These are phyloP conservation scores for Trichocomaceae sp. DNA, from an alignment of 2,329 filamentous ascomycete species.

Conservation along the genomic window DNA sequence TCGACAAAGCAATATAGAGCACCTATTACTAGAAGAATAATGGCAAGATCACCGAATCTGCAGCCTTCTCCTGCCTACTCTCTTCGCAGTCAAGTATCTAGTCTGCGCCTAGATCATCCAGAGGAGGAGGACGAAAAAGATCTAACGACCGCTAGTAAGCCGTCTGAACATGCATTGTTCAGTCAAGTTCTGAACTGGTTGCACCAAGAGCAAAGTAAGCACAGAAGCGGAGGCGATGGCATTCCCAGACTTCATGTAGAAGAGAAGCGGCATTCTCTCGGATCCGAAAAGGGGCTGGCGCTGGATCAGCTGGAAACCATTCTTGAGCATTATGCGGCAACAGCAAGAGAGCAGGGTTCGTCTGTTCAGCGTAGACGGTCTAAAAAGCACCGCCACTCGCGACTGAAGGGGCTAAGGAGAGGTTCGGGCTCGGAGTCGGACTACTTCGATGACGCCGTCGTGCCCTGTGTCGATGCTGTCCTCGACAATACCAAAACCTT, in stretches of 20 bases:
- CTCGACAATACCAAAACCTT: conserved; percentile 89
- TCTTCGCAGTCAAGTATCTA: conserved; percentile 23
- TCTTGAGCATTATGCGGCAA: conserved; percentile 35
- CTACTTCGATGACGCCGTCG: conserved; percentile 71
- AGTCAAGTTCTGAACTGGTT: conserved; percentile 78
- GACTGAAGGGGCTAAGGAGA: conserved; percentile 30
- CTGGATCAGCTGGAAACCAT: conserved; percentile 78
- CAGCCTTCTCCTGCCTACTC: conserved; percentile 19
- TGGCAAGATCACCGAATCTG: conserved; percentile 21
- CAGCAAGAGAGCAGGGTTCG: conserved; percentile 23
- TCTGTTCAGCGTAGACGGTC: conserved; percentile 20
- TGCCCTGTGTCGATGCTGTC: conserved; percentile 75
- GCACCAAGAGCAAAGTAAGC: conserved; percentile 67
- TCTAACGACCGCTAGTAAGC: conserved; percentile 12
- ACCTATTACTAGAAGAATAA: conserved; percentile 22
- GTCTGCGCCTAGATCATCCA: conserved; percentile 19
- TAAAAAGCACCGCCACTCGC: conserved; percentile 27
- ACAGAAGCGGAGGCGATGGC: conserved; percentile 46
- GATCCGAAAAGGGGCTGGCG: conserved; percentile 64
- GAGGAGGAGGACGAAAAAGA: conserved; percentile 24
- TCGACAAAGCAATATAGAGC: conserved; percentile 24
- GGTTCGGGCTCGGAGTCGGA: conserved; percentile 76
- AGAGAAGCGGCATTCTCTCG: conserved; percentile 46
- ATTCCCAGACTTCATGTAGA: conserved; percentile 18
- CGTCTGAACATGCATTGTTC: conserved; percentile 44